Conservation (phyloP, 352 stramenopile genomes). For the Globisporangium iwayamae region DNA sequence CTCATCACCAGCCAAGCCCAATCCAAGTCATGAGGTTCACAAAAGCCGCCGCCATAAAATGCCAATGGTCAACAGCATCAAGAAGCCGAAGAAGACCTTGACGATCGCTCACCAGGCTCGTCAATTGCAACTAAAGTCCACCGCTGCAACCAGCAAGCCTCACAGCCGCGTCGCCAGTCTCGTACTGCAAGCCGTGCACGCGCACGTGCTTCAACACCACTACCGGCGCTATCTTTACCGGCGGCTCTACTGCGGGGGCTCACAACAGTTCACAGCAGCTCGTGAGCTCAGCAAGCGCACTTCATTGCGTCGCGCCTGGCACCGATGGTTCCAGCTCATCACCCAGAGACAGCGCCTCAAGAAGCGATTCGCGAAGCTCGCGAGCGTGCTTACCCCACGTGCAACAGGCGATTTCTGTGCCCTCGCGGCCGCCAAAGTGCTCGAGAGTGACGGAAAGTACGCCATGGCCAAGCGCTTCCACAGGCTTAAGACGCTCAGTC, state of each 20-base stretch:
- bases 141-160: background rate
- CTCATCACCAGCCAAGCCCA: background rate
- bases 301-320: background rate
- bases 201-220: constrained; percentile 23
- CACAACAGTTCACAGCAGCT: constrained; percentile 20
- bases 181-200: constrained; percentile 21
- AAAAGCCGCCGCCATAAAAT: background rate
- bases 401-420: background rate
- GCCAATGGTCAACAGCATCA: background rate
- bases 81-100: background rate
- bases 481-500: constrained; percentile 22
- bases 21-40: background rate
- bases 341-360: background rate
- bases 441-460: constrained; percentile 41
- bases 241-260: constrained; percentile 7
- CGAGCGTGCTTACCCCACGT: background rate
- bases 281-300: constrained; percentile 8
- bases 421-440: constrained; percentile 15
- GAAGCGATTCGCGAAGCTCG: background rate
- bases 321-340: background rate
- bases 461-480: constrained; percentile 41
- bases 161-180: constrained; percentile 17
- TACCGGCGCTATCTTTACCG: constrained; percentile 23
- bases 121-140: background rate
- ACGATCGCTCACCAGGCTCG: background rate